A percentile compares a stretch with the other conserved stretches of the same genome.
Conservation (phyloP, 2,329 filamentous ascomycete genomes). For the Hymenoscyphus fructigenus region DNA sequence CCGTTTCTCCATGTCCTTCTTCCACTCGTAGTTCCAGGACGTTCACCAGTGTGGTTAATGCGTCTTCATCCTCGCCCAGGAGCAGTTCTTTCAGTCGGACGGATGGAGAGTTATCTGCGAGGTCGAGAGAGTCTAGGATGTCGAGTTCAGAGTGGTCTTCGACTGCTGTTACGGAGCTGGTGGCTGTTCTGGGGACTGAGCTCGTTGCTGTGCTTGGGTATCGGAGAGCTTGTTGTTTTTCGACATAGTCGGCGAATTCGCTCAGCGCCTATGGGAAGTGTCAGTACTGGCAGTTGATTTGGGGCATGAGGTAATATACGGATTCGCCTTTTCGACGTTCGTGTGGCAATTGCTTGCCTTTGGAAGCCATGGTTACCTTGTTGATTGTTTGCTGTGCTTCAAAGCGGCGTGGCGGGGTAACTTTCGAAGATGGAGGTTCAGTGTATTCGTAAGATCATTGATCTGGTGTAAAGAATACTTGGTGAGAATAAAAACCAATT, state of each 20-base stretch:
- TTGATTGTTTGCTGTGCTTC: background rate
- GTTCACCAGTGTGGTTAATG: conserved; percentile 60
- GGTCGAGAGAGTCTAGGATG: conserved; percentile 73
- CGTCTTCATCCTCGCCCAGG: conserved; percentile 61
- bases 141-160: conserved; percentile 87
- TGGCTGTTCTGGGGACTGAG: conserved; percentile 13
- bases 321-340: conserved; percentile 87
- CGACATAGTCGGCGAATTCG: conserved; percentile 97
- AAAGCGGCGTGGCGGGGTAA: conserved; percentile 9
- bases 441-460: conserved; percentile 26
- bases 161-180: conserved; percentile 27
- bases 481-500: background rate
- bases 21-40: conserved; percentile 68
- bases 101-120: conserved; percentile 67
- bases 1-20: conserved; percentile 83
- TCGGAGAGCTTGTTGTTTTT: conserved; percentile 81
- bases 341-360: conserved; percentile 61
- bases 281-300: background rate
- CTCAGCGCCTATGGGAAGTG: conserved; percentile 63
- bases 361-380: conserved; percentile 52
- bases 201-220: conserved; percentile 45
- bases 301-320: conserved; percentile 49
- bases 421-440: background rate
- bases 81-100: conserved; percentile 75
- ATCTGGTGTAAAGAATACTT: background rate